These are phyloP conservation scores for Penicillium cinerascens DNA, from an alignment of 495 filamentous ascomycete genomes.

Conservation along the genomic window DNA sequence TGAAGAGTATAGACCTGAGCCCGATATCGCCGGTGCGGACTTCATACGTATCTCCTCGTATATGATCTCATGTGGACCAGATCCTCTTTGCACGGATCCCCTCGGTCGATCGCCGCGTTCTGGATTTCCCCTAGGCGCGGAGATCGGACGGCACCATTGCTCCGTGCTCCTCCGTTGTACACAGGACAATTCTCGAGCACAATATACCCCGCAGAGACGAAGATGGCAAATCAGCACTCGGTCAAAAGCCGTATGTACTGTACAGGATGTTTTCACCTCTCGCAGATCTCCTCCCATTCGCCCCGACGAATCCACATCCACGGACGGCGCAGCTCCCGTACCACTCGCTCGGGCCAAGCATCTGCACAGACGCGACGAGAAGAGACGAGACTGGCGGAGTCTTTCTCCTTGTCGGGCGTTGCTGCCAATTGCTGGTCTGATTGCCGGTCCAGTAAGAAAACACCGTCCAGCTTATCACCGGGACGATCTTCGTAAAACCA, in stretches of 20 bases:
- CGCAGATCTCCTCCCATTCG: constrained; percentile 5
- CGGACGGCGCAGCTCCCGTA: constrained; percentile 19
- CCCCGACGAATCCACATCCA: constrained; percentile 17
- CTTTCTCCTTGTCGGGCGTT: too few species aligned
- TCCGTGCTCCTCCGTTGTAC: neutral
- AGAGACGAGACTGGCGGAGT: neutral
- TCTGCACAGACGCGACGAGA: constrained; percentile 8
- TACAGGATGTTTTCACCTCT: neutral
- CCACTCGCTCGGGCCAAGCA: constrained; percentile 22
- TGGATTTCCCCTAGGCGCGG: constrained; percentile 8
- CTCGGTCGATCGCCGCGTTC: neutral
- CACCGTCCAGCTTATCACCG: neutral
- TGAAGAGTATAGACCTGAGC: too few species aligned
- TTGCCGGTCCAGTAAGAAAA: neutral
- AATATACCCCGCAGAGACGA: neutral
- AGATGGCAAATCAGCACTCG: neutral
- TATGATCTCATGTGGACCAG: neutral
- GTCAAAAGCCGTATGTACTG: too few species aligned
- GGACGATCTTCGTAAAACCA: neutral
- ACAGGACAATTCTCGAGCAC: too few species aligned
- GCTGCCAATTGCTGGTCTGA: too few species aligned
- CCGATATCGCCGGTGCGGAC: too few species aligned
- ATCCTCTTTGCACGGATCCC: neutral
- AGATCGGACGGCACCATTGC: constrained; percentile 1
- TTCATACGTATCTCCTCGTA: neutral